Evolutionary conservation across 352 stramenopile genomes (phyloP), one percentile per base, ranked within the genome.

Genomic region (Pythium rhizo-oryzae): DNA sequence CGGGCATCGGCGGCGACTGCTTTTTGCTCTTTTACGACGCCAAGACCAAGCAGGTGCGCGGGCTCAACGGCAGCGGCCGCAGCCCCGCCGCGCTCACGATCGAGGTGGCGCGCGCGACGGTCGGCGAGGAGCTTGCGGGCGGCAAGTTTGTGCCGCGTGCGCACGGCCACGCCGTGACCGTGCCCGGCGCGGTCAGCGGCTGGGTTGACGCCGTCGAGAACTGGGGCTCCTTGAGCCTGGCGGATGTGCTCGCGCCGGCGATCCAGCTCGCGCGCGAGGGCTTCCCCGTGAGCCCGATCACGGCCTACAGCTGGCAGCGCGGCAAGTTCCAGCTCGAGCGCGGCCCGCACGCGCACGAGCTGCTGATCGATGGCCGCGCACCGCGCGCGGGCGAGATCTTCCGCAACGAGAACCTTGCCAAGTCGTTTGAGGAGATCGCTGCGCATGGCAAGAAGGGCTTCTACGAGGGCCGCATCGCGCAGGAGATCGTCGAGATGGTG

Each of bases 21-120:
- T 99, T 99, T 76, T 78, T 97, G 69, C 88, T 99, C 33, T 98
- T 93, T 78, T 99, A 96, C 71, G 85, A 99, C 71, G 87, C 89
- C 21, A 71, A 76, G 21, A 93, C 72, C 13, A 90, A 90, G 59
- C 75, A 89, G 43, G 94, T 99, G 25, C 77, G 72, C 19, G 89
- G 82, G 1, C 79, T 99, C 52, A 99, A 99, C 72, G 97, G 96
- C 30, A 98, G 89, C 64, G 97, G 97, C 28, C 81, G 81, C 59
- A 94, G 85, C 69, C 85, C 96, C 18, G 72, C 74, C 15, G 78
- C 74, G 44, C 79, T 99, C 19, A 98, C 84, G 30, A 70, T 97
- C 5, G 85, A 97, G 24, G 57, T 77, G n/a, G 89, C 78, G 5
- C 41, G 80, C 1, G 59, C 0, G 84, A 93, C 59, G 68, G 86